phyloP scores from a whole-genome alignment of 257 asterid genomes.

The Lantana camara region DNA sequence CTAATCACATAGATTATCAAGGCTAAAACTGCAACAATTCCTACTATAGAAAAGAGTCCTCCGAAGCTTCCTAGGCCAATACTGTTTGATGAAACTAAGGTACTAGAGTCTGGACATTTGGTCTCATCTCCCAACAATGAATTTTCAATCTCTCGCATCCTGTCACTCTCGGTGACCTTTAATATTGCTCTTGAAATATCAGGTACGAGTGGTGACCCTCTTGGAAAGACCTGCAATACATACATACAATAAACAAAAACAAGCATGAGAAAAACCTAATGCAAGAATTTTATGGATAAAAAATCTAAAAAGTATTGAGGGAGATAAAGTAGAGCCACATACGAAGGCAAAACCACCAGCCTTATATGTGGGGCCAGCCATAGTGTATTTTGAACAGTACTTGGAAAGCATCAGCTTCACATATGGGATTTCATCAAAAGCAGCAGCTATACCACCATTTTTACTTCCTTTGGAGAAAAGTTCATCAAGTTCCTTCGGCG shows the following conservation, averaged over 20 bases:
- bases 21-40: slow-evolving; percentile 27
- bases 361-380: slow-evolving; percentile 39
- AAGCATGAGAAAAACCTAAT: too few species aligned
- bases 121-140: slow-evolving; percentile 37
- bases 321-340: not conserved
- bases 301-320: too few species aligned
- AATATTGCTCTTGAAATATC: slow-evolving; percentile 56
- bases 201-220: slow-evolving; percentile 52
- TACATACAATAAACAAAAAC: too few species aligned
- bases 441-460: slow-evolving; percentile 41
- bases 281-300: too few species aligned
- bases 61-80: slow-evolving; percentile 52
- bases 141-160: slow-evolving; percentile 44
- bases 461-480: slow-evolving; percentile 33
- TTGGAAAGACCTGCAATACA: slow-evolving; percentile 52
- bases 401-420: slow-evolving; percentile 41
- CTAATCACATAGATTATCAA: slow-evolving; percentile 22
- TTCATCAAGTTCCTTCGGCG: slow-evolving; percentile 21
- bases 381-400: slow-evolving; percentile 42
- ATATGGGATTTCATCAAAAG: slow-evolving; percentile 40
- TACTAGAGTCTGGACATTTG: slow-evolving; percentile 27
- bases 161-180: slow-evolving; percentile 43
- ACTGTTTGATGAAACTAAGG: slow-evolving; percentile 32
- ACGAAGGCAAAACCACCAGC: slow-evolving; percentile 56
- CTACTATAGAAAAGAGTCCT: slow-evolving; percentile 51